phyloP scores from a whole-genome alignment of 176 grass and related monocot genomes.

The Typha latifolia region DNA sequence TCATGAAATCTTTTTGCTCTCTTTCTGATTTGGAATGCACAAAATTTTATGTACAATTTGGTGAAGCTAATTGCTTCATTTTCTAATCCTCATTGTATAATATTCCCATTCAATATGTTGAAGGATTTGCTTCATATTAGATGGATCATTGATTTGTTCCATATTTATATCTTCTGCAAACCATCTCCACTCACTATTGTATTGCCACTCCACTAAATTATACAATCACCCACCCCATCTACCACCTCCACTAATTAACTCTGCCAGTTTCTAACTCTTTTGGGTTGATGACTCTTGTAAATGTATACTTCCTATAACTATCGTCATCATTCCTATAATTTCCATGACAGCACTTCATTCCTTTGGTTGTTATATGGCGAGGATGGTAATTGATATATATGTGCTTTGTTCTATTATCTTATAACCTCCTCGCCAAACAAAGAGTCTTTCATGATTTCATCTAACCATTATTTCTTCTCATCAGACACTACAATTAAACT shows the following conservation, averaged over 20 bases:
- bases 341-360: not conserved
- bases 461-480: too few species aligned
- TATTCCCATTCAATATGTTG: too few species aligned
- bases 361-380: not conserved
- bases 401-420: too few species aligned
- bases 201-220: not conserved
- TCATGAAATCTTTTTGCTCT: not conserved
- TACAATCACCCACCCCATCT: not conserved
- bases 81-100: too few species aligned
- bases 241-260: not conserved
- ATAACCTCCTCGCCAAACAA: too few species aligned
- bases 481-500: too few species aligned
- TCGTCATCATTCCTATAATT: not conserved
- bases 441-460: too few species aligned
- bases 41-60: too few species aligned
- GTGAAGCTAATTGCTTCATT: too few species aligned
- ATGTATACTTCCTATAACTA: not conserved
- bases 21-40: not conserved
- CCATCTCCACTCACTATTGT: not conserved
- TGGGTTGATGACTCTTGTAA: not conserved
- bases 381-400: not conserved
- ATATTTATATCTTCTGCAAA: not conserved
- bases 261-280: not conserved
- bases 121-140: too few species aligned
- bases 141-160: too few species aligned